Conservation (phyloP, 441 rosid species). For the Euphorbia celastroides region DNA sequence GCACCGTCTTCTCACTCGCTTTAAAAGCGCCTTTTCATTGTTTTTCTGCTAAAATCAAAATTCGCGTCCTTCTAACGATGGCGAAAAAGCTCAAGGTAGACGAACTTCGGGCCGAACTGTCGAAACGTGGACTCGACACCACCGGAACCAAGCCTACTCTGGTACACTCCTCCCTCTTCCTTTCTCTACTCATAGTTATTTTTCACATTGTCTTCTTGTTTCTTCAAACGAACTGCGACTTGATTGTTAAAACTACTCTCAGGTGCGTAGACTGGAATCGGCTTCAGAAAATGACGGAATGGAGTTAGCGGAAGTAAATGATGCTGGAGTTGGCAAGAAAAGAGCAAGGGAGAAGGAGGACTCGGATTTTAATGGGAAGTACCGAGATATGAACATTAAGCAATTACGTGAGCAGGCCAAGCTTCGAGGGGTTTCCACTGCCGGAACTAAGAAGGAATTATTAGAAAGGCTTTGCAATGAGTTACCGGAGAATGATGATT, state of each 20-base stretch:
- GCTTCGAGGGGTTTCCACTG: conserved; percentile 37
- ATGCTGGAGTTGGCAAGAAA: conserved; percentile 23
- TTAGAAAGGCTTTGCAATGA: conserved; percentile 47
- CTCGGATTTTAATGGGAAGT: conserved; percentile 29
- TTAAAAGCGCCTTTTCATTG: background rate
- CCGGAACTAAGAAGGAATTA: conserved; percentile 58
- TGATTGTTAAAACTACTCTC: background rate
- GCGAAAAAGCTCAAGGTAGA: conserved; percentile 50
- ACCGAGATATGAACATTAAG: conserved; percentile 48
- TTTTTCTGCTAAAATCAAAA: background rate
- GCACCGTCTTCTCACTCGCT: background rate
- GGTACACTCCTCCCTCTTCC: conserved; percentile 21
- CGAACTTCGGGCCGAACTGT: conserved; percentile 57
- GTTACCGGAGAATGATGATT: conserved; percentile 13
- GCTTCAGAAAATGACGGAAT: conserved; percentile 37
- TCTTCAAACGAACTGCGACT: background rate
- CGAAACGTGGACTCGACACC: conserved; percentile 51
- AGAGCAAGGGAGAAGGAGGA: conserved; percentile 33
- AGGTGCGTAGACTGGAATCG: conserved; percentile 58
- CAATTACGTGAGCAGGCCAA: conserved; percentile 61
- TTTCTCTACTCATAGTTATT: background rate
- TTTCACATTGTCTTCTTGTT: background rate
- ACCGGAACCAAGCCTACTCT: conserved; percentile 49
- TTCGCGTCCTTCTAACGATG: conserved; percentile 22
- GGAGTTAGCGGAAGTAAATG: conserved; percentile 16